Percentiles rank a stretch among this genome's conserved stretches.
Conservation (phyloP, 306 rosid genomes). For the Cicer cuneatum region DNA sequence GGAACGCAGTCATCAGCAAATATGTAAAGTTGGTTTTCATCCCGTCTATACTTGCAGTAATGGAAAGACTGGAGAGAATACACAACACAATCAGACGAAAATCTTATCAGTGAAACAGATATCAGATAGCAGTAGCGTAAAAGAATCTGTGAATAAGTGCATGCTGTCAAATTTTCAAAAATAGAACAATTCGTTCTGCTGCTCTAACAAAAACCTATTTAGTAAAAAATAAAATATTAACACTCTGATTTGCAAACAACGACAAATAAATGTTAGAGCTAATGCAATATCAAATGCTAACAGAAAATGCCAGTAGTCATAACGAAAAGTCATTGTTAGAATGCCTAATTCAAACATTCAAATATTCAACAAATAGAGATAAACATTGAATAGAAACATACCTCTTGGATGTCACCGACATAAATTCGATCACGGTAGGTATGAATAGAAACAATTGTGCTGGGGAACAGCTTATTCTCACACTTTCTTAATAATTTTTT, state of each 20-base stretch:
- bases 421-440: constrained; percentile 91
- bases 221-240: constrained; percentile 11
- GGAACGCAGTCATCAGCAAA: constrained; percentile 97
- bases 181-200: constrained; percentile 1
- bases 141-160: constrained; percentile 6
- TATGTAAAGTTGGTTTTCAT: constrained; percentile 92
- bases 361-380: constrained; percentile 10
- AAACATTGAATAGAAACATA: constrained; percentile 44
- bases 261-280: constrained; percentile 16
- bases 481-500: constrained; percentile 83
- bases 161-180: constrained; percentile 21
- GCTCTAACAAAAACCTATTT: constrained; percentile 24
- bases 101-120: constrained; percentile 10
- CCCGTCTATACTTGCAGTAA: constrained; percentile 96
- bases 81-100: constrained; percentile 40
- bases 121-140: constrained; percentile 8
- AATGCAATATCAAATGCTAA: constrained; percentile 21
- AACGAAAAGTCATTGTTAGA: neutral
- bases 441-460: constrained; percentile 77
- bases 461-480: constrained; percentile 95
- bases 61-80: constrained; percentile 86
- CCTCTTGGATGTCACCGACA: constrained; percentile 98
- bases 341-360: constrained; percentile 31
- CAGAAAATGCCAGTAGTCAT: constrained; percentile 23
- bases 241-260: neutral